These are phyloP conservation scores for Phalaenopsis aphrodite DNA, from an alignment of 106 monocot species.

Conservation along the genomic window DNA sequence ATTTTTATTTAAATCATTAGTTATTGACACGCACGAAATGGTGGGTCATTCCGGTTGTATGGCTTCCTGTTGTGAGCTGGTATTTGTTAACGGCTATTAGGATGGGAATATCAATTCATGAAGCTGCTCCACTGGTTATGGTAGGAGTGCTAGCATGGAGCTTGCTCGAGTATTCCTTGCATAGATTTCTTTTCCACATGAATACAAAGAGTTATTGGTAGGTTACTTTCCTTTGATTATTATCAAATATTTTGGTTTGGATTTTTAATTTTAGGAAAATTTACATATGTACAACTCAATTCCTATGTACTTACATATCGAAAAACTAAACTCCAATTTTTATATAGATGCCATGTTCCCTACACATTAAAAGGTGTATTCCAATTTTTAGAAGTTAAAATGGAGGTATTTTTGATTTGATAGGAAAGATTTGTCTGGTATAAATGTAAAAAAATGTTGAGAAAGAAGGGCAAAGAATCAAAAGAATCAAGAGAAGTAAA, in stretches of 20 bases:
- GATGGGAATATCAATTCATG: constrained; percentile 47
- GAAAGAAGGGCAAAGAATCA: too few species aligned
- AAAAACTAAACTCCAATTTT: too few species aligned
- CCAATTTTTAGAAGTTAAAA: too few species aligned
- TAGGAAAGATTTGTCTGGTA: too few species aligned
- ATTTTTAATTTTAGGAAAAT: too few species aligned
- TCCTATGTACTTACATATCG: too few species aligned
- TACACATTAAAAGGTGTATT: too few species aligned
- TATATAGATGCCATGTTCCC: too few species aligned
- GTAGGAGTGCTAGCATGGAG: constrained; percentile 74
- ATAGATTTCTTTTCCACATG: constrained; percentile 93
- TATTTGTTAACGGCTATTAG: constrained; percentile 29
- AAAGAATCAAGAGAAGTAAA: too few species aligned
- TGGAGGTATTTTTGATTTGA: too few species aligned
- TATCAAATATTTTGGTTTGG: not conserved
- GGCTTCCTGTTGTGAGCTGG: constrained; percentile 89
- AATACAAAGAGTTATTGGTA: constrained; percentile 81
- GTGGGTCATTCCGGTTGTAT: constrained; percentile 79
- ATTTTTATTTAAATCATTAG: constrained; percentile 17
- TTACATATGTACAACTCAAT: too few species aligned
- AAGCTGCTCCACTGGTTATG: constrained; percentile 33
- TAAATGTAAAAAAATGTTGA: too few species aligned
- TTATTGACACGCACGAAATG: constrained; percentile 67
- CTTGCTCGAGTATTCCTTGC: constrained; percentile 75
- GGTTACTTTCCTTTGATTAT: not conserved